Evolutionary conservation across 345 rosid species (phyloP), one percentile per base, ranked within the genome.

Genomic region (Heritiera littoralis): DNA sequence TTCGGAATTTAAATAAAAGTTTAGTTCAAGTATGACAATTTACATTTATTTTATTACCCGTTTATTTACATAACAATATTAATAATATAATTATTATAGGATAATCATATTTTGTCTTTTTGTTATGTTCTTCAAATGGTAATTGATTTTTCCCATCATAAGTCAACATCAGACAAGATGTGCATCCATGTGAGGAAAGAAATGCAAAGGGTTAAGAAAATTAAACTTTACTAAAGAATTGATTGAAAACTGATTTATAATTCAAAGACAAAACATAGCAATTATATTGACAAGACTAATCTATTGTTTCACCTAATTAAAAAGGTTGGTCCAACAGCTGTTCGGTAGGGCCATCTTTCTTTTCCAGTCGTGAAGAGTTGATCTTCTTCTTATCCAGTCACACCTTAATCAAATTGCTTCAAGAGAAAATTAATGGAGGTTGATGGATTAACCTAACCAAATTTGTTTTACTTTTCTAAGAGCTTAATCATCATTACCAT

Each of bases 91-190:
- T 18, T 56, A 56, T 6, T 56, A 18, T 55, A 61, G 9, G 20
- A 23, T 23, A 69, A 46, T 23, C 74, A 70, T 13, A 28, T 71
- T 71, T 52, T 52, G 28, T 32, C 15, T 32, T 18, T 32, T 11
- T 49, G 2, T 51, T 49, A 15, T 71, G 75, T 51, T 72, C 11
- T 10, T 43, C 54, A 67, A 67, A n/a, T 67, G 54, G 54, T 67
- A n/a, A 48, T 67, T 67, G 72, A n/a, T 8, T 30, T 51, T 30
- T 32, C n/a, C 45, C 23, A 28, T 32, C 20, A 23, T 23, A 28
- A 51, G 28, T 32, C 61, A 72, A 72, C 9, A 72, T 72, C 43
- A 28, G 75, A 72, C 61, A 52, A 52, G 61, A 35, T 51, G 75
- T 32, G 61, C 75, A 32, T 52, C 30, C 75, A 52, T 52, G 75